Evolutionary conservation across 1,284 basidiomycete species (phyloP).

Genomic region (Polyporus tsugae): DNA sequence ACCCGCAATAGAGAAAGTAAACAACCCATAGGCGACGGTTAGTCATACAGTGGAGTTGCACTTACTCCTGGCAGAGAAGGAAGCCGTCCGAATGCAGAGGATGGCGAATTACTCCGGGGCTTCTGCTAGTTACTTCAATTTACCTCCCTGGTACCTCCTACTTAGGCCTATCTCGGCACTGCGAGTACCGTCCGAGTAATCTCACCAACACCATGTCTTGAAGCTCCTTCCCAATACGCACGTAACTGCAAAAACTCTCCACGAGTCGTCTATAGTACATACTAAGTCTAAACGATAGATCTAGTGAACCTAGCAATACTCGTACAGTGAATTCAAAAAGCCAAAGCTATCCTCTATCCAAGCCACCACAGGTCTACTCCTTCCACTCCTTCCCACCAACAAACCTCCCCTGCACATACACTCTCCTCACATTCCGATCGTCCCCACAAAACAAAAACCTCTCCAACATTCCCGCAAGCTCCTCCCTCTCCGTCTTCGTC

Average conservation of each 20-base stretch:
- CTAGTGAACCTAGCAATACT: no score
- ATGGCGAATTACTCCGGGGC: background rate
- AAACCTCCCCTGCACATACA: slow-evolving; percentile 85
- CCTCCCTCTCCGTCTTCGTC: slow-evolving; percentile 35
- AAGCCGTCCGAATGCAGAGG: background rate
- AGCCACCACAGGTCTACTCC: background rate
- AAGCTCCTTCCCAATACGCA: no score
- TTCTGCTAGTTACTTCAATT: background rate
- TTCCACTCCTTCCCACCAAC: slow-evolving; percentile 71
- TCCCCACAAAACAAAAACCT: slow-evolving; percentile 87
- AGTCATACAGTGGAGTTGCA: no score
- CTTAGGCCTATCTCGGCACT: no score
- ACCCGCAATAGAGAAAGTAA: no score
- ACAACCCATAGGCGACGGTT: no score
- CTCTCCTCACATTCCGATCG: slow-evolving; percentile 85
- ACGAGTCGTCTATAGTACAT: no score
- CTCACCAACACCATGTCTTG: no score
- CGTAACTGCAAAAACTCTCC: no score
- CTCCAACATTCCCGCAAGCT: slow-evolving; percentile 65
- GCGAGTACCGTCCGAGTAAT: no score
- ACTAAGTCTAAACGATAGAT: no score
- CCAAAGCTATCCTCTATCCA: background rate
- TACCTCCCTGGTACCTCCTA: background rate
- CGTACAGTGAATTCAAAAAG: background rate
- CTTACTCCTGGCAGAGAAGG: background rate